Percentiles rank a stretch among this genome's conserved stretches.
These are phyloP conservation scores for Peterozyma xylosa DNA, from an alignment of 805 yeast genomes.

Conservation along the genomic window DNA sequence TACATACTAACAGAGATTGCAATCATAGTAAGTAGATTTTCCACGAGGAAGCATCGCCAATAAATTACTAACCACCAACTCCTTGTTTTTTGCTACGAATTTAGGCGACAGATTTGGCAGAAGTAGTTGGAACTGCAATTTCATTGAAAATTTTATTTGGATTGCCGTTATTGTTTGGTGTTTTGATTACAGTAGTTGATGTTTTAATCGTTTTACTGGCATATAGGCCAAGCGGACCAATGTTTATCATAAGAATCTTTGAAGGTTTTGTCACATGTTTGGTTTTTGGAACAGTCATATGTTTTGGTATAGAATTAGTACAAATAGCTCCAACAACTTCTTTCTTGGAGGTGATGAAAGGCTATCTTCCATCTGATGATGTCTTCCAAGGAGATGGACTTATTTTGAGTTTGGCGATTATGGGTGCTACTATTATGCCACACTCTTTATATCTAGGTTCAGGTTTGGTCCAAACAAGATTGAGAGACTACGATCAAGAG, in stretches of 20 bases:
- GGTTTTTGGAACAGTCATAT: conserved; percentile 66
- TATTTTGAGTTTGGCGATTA: conserved; percentile 71
- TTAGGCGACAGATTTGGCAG: conserved; percentile 70
- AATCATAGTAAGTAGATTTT: conserved; percentile 48
- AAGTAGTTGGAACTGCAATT: conserved; percentile 90
- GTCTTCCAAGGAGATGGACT: conserved; percentile 57
- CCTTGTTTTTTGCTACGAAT: too few species aligned
- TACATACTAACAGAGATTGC: conserved; percentile 78
- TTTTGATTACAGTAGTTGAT: conserved; percentile 71
- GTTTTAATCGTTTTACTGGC: conserved; percentile 74
- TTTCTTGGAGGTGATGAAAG: conserved; percentile 40
- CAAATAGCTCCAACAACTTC: conserved; percentile 49
- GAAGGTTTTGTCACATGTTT: conserved; percentile 67
- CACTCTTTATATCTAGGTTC: conserved; percentile 82
- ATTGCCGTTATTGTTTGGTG: conserved; percentile 71
- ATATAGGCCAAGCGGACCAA: conserved; percentile 69
- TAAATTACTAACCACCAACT: too few species aligned
- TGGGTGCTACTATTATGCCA: conserved; percentile 96
- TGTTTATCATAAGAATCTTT: conserved; percentile 68
- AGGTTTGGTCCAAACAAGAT: conserved; percentile 79
- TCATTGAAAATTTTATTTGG: conserved; percentile 69
- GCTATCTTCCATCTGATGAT: conserved; percentile 65
- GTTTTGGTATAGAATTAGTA: conserved; percentile 66
- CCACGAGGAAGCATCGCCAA: too few species aligned
- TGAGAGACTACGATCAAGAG: conserved; percentile 63